phyloP scores from a whole-genome alignment of 306 rosid genomes.

The Malus orientalis region DNA sequence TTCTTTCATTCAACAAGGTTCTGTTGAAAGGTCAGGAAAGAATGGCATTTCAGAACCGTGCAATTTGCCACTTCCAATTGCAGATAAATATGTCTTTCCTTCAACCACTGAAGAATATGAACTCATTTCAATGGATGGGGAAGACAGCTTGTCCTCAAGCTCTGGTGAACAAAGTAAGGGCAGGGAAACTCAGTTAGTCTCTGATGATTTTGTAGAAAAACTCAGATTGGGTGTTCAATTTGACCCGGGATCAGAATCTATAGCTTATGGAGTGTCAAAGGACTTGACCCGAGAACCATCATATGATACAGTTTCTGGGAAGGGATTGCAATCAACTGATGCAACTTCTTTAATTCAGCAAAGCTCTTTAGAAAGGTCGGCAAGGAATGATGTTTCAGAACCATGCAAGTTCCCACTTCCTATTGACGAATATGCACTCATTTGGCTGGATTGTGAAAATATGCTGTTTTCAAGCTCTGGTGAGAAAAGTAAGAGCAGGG shows the following conservation, averaged over 20 bases:
- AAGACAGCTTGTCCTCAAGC: slow-evolving; percentile 3
- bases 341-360: too few relatives aligned
- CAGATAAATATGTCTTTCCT: slow-evolving; percentile 1
- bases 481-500: slow-evolving; percentile 10
- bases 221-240: neutral
- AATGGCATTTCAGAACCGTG: neutral
- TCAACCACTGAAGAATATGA: slow-evolving; percentile 9
- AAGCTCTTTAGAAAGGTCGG: too few relatives aligned
- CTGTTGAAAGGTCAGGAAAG: slow-evolving; percentile 2
- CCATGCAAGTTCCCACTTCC: too few relatives aligned
- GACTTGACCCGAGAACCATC: too few relatives aligned
- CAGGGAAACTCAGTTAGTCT: neutral
- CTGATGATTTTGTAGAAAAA: neutral
- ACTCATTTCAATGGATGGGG: slow-evolving; percentile 2
- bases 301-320: too few relatives aligned
- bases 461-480: neutral
- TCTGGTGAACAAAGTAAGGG: neutral
- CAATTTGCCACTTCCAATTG: slow-evolving; percentile 13
- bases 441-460: slow-evolving; percentile 9
- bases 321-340: too few relatives aligned
- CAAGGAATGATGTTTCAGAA: too few relatives aligned
- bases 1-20: neutral
- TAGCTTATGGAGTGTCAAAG: too few relatives aligned
- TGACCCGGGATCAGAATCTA: neutral
- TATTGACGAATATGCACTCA: neutral